Conservation (phyloP, 805 yeast genomes). For the Ogataea methanolica region DNA sequence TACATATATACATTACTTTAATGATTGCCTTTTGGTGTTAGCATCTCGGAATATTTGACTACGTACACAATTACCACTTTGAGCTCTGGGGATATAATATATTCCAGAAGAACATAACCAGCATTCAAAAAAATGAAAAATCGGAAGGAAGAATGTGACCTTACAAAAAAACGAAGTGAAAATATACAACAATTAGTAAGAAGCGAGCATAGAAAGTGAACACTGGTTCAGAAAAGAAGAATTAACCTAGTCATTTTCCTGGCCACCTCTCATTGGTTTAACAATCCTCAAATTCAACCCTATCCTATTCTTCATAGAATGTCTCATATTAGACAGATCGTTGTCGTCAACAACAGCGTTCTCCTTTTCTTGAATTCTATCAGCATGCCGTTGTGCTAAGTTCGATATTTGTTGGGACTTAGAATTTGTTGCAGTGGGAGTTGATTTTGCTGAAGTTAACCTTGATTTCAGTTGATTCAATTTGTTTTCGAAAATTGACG, state of each 20-base stretch:
- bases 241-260: conserved; percentile 11
- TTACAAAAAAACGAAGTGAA: too few relatives aligned
- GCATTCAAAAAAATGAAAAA: background rate
- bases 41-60: too few relatives aligned
- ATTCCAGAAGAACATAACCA: background rate
- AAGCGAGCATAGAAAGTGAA: too few relatives aligned
- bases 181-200: too few relatives aligned
- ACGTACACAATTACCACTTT: too few relatives aligned
- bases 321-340: conserved; percentile 6
- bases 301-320: conserved; percentile 24
- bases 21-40: too few relatives aligned
- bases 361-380: conserved; percentile 9
- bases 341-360: conserved; percentile 10
- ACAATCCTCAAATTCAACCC: conserved; percentile 58
- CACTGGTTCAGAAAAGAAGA: background rate
- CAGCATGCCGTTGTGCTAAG: background rate
- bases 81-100: too few relatives aligned
- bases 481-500: conserved; percentile 43
- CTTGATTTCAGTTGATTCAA: conserved; percentile 27
- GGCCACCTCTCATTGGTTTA: conserved; percentile 34
- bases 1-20: too few relatives aligned
- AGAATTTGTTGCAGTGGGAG: background rate
- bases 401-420: background rate
- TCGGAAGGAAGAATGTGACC: too few relatives aligned
- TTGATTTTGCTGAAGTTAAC: conserved; percentile 19